These are phyloP conservation scores for Tolypocladium endophyticum DNA, from an alignment of 2,329 filamentous ascomycete species.

Conservation along the genomic window DNA sequence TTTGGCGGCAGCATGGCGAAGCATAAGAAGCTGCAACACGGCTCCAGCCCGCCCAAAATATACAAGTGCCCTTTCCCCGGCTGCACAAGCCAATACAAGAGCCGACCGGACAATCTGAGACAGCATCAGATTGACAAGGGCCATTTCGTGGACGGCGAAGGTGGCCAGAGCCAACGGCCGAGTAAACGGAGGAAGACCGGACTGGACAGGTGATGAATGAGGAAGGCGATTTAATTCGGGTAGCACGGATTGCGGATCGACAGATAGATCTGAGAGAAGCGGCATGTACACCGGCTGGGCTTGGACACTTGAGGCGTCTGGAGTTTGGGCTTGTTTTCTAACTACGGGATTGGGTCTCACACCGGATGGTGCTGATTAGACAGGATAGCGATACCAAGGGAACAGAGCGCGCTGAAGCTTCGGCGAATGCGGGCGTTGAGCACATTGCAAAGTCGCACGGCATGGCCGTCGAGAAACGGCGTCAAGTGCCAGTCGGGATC, in stretches of 20 bases:
- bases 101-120: slow-evolving; percentile 43
- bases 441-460: neutral
- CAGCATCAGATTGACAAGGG: slow-evolving; percentile 47
- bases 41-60: slow-evolving; percentile 34
- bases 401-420: neutral
- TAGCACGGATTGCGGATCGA: neutral
- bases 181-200: slow-evolving; percentile 37
- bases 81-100: slow-evolving; percentile 44
- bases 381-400: neutral
- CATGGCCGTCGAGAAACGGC: neutral
- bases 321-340: neutral
- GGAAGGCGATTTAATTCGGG: neutral
- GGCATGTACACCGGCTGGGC: neutral
- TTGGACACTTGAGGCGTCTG: neutral
- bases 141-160: slow-evolving; percentile 38
- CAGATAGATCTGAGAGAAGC: neutral
- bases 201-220: slow-evolving; percentile 7
- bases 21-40: slow-evolving; percentile 45
- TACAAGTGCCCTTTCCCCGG: slow-evolving; percentile 43
- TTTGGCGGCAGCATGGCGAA: slow-evolving; percentile 49
- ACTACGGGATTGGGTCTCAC: neutral
- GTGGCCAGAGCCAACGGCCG: slow-evolving; percentile 22
- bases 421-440: neutral
- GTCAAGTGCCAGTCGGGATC: neutral
- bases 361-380: neutral